Conservation (phyloP, 2,329 filamentous ascomycete species). For the Graphiopsis chlorocephala region DNA sequence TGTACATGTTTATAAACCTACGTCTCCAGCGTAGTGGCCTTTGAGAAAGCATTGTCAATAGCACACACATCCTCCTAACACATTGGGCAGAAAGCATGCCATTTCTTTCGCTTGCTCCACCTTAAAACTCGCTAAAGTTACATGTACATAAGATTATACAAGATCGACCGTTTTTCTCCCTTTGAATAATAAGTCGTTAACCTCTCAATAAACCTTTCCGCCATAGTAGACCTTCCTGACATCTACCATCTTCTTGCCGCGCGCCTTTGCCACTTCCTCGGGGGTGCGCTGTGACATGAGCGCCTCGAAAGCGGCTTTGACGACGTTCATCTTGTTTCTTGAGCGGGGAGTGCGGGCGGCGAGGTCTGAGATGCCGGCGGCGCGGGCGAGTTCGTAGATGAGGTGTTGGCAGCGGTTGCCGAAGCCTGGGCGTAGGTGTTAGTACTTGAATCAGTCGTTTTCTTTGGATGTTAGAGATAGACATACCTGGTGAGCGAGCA, state of each 20-base stretch:
- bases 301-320: slow-evolving; percentile 85
- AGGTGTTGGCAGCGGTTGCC: slow-evolving; percentile 86
- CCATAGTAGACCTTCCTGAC: slow-evolving; percentile 97
- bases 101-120: background rate
- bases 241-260: slow-evolving; percentile 94
- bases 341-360: slow-evolving; percentile 78
- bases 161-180: background rate
- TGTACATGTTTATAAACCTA: too few relatives aligned
- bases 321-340: slow-evolving; percentile 95
- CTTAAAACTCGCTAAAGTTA: slow-evolving; percentile 12
- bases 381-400: slow-evolving; percentile 91
- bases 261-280: slow-evolving; percentile 81
- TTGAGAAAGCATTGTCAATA: too few relatives aligned
- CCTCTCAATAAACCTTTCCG: slow-evolving; percentile 57
- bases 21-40: too few relatives aligned
- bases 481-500: slow-evolving; percentile 80
- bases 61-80: background rate
- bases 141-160: slow-evolving; percentile 17
- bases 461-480: background rate
- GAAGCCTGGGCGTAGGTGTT: slow-evolving; percentile 62
- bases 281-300: slow-evolving; percentile 80
- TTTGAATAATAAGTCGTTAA: background rate
- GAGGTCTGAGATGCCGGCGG: slow-evolving; percentile 82
- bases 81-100: slow-evolving; percentile 1
- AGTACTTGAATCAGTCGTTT: background rate